A percentile compares a stretch with the other conserved stretches of the same genome.
Conservation (phyloP, 2,329 filamentous ascomycete species). For the Ascochyta rabiei region DNA sequence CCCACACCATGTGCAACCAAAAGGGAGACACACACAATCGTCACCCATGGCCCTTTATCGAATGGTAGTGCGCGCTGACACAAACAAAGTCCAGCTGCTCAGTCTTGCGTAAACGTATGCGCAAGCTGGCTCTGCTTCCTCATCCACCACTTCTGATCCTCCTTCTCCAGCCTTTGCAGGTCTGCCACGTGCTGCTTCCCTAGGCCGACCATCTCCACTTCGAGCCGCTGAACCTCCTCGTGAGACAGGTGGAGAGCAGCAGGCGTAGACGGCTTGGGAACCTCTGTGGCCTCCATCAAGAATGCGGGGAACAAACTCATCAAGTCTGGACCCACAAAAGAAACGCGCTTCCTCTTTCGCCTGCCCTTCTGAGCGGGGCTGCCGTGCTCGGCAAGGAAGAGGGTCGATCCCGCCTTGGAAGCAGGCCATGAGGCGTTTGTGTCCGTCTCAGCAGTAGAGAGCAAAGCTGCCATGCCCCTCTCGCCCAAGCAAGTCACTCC, state of each 20-base stretch:
- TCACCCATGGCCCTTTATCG: not conserved
- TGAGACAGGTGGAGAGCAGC: slow-evolving; percentile 17
- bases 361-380: not conserved
- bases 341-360: slow-evolving; percentile 31
- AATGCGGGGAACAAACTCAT: slow-evolving; percentile 24
- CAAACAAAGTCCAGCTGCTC: slow-evolving; percentile 1
- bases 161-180: slow-evolving; percentile 27
- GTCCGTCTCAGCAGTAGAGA: slow-evolving; percentile 12
- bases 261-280: slow-evolving; percentile 8
- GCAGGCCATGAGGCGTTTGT: not conserved
- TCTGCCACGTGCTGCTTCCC: slow-evolving; percentile 29
- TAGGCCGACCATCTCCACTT: slow-evolving; percentile 22
- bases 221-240: slow-evolving; percentile 22
- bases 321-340: slow-evolving; percentile 18
- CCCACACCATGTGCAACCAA: not conserved
- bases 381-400: slow-evolving; percentile 28
- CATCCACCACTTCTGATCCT: slow-evolving; percentile 32
- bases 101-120: slow-evolving; percentile 22
- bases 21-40: not conserved
- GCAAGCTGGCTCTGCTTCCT: slow-evolving; percentile 32
- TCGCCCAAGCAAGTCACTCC: slow-evolving; percentile 33
- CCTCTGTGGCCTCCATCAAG: slow-evolving; percentile 21
- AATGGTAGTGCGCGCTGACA: not conserved
- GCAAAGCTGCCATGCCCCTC: slow-evolving; percentile 24
- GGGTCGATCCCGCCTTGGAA: slow-evolving; percentile 14